These are phyloP conservation scores for Pistacia atlantica DNA, from an alignment of 345 rosid species.

Conservation along the genomic window DNA sequence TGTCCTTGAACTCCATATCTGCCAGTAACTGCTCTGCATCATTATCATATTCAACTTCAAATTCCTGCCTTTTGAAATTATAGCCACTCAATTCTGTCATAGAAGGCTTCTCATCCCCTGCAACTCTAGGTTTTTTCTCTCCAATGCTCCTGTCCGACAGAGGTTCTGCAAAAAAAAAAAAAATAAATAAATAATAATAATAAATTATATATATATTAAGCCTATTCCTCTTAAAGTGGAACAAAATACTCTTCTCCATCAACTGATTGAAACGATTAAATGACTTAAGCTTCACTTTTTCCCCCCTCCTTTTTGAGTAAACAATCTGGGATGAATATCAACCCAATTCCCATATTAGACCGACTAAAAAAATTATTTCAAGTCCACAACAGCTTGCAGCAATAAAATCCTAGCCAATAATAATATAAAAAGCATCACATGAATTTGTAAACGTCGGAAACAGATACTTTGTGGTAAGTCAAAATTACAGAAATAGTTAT, in stretches of 20 bases:
- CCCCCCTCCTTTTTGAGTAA: neutral
- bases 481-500: neutral
- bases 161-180: constrained; percentile 44
- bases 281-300: neutral
- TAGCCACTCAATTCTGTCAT: constrained; percentile 81
- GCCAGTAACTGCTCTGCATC: constrained; percentile 94
- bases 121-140: constrained; percentile 77
- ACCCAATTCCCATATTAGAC: neutral
- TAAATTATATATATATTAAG: constrained; percentile 10
- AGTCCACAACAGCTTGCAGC: neutral
- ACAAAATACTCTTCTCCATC: neutral
- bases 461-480: neutral
- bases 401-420: neutral
- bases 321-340: neutral
- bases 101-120: constrained; percentile 73
- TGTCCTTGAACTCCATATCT: constrained; percentile 90
- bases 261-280: neutral
- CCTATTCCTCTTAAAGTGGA: neutral
- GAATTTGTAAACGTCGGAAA: neutral
- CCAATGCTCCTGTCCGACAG: constrained; percentile 84
- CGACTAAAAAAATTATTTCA: neutral
- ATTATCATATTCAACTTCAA: constrained; percentile 93
- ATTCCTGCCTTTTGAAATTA: constrained; percentile 89
- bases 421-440: neutral
- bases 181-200: neutral